phyloP scores from a whole-genome alignment of 202 grass and related monocot genomes.

The Cymbopogon flexuosus region DNA sequence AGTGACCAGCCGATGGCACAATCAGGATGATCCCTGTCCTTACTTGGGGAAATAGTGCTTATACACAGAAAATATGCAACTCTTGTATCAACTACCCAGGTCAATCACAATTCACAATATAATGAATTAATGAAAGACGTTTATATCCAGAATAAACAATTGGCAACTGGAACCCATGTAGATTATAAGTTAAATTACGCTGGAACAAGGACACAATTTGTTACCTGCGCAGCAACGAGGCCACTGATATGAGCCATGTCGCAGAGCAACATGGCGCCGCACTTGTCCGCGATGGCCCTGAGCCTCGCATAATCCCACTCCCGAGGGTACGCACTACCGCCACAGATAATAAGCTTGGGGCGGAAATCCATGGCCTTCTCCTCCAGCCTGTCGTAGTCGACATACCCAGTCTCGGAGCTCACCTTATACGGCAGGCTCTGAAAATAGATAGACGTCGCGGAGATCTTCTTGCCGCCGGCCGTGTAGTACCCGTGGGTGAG shows the following conservation, averaged over 20 bases:
- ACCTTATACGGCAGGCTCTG: conserved; percentile 97
- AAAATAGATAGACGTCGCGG: conserved; percentile 95
- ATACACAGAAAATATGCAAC: not conserved
- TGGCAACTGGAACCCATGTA: not conserved
- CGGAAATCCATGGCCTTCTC: conserved; percentile 97
- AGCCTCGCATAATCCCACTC: conserved; percentile 95
- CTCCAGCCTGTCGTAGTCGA: conserved; percentile 95
- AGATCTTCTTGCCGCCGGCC: conserved; percentile 91
- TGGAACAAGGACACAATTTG: not conserved
- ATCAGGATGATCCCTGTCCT: not conserved
- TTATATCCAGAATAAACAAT: not conserved
- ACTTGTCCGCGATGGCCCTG: conserved; percentile 79
- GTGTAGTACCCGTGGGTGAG: conserved; percentile 98
- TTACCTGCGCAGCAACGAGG: conserved; percentile 86
- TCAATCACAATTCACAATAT: not conserved
- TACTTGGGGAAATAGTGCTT: not conserved
- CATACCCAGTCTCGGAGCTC: conserved; percentile 53
- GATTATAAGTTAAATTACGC: not conserved
- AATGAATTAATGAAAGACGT: not conserved
- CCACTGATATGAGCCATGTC: conserved; percentile 99
- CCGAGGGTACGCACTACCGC: conserved; percentile 89
- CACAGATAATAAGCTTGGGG: conserved; percentile 96
- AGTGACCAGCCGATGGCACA: not conserved
- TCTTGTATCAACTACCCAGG: not conserved
- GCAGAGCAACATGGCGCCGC: conserved; percentile 75